These are phyloP conservation scores for Pelargonium cotyledonis DNA, from an alignment of 441 rosid genomes.

Conservation along the genomic window DNA sequence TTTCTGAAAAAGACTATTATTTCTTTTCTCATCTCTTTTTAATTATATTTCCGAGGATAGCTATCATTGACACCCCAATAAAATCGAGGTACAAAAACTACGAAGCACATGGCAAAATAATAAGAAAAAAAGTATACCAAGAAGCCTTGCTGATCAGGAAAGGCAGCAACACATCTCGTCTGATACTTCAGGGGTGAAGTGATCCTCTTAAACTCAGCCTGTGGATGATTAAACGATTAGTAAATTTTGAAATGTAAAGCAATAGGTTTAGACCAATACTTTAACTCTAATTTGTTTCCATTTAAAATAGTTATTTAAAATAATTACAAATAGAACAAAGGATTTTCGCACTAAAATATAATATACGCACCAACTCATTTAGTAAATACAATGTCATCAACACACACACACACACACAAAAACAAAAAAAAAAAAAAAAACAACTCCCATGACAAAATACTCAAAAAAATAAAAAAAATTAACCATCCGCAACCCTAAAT, in stretches of 20 bases:
- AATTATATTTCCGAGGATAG: too few species aligned
- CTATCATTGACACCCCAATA: background rate
- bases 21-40: too few species aligned
- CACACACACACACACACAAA: too few species aligned
- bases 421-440: too few species aligned
- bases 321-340: background rate
- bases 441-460: too few species aligned
- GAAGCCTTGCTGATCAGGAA: constrained; percentile 98
- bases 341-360: background rate
- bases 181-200: constrained; percentile 86
- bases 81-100: background rate
- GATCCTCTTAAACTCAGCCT: constrained; percentile 86
- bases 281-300: background rate
- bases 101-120: background rate
- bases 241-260: constrained; percentile 4
- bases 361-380: background rate
- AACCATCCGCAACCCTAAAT: too few species aligned
- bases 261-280: constrained; percentile 2
- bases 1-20: too few species aligned
- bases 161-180: constrained; percentile 93
- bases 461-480: too few species aligned
- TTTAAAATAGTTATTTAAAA: too few species aligned
- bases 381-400: too few species aligned
- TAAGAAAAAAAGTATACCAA: constrained; percentile 43
- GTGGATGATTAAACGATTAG: constrained; percentile 19